Evolutionary conservation across 2,329 filamentous ascomycete genomes (phyloP), one percentile per base, ranked within the genome.

Genomic region (Cladophialophora chaetospira): DNA sequence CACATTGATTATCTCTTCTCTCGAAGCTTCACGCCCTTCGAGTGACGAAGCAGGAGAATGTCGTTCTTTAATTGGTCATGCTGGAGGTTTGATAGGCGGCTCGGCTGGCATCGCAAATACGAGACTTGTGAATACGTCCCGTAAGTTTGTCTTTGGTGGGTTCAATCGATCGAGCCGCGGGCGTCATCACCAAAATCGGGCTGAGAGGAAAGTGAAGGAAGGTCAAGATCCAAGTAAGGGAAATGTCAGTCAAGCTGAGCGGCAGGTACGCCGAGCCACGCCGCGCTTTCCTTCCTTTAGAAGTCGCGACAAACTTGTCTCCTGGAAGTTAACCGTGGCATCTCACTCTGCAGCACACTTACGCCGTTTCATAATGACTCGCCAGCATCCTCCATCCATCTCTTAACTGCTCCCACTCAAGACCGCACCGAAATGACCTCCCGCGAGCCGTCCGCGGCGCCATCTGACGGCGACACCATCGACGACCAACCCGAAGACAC

Each of bases 381-480:
- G n/a, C n/a, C n/a, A n/a, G n/a, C n/a, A n/a, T n/a, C n/a, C n/a
- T 21, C 2, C 1, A 40, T 40, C 15, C 17, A 40, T 40, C 4
- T 8, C 6, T 21, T 40, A 21, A 11, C 36, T 19, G 9, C n/a
- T 5, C n/a, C 15, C 23, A 19, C 36, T 17, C 23, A 10, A 21
- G 0, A 40, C 23, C 6, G 4, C 3, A 40, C 38, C 31, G 59
- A 28, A n/a, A 63, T 64, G 63, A 53, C 61, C n/a, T 64, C 62
- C 23, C 64, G 60, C 40, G 62, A 61, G 40, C 53, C 57, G 17
- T 63, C 64, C 17, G 47, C 52, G 33, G 60, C 58, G 28, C 52
- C 60, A 17, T 64, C 64, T 17, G 63, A 63, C 17, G 50, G 48
- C 13, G 62, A 59, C 40, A 63, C 63, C 38, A 64, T 63, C 35